Percentiles rank a stretch among this genome's conserved stretches.
Evolutionary conservation across 2,329 filamentous ascomycete genomes (phyloP).

Genomic region (Fusarium sp.): DNA sequence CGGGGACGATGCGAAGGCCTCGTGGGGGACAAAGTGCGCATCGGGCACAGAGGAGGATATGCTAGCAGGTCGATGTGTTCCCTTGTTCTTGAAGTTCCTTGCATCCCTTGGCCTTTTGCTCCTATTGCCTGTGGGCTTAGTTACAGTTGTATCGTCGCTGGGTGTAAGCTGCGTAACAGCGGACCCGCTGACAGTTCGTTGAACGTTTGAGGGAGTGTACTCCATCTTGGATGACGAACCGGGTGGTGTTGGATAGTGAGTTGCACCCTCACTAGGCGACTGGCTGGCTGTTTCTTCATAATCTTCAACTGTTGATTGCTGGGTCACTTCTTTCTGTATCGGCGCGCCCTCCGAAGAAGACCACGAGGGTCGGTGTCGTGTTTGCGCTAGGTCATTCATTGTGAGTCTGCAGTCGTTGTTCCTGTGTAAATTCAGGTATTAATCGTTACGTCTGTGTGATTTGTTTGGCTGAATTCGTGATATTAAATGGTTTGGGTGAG

Average conservation of each 20-base stretch:
- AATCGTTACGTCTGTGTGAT: neutral
- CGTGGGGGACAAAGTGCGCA: conserved; percentile 17
- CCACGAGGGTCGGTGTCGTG: conserved; percentile 11
- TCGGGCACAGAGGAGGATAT: conserved; percentile 31
- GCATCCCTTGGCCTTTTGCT: conserved; percentile 17
- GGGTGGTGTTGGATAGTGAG: conserved; percentile 30
- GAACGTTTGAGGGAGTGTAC: conserved; percentile 13
- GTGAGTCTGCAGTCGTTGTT: neutral
- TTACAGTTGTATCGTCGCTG: conserved; percentile 11
- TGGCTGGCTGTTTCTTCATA: conserved; percentile 16
- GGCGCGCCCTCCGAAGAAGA: conserved; percentile 17
- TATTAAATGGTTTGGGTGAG: no score
- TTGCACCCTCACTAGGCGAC: conserved; percentile 5
- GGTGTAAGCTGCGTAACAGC: conserved; percentile 37
- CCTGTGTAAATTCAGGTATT: neutral
- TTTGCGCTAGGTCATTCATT: conserved; percentile 19
- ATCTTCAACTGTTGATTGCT: conserved; percentile 17
- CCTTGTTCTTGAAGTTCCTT: conserved; percentile 24
- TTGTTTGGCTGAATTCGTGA: neutral
- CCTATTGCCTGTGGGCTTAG: conserved; percentile 13
- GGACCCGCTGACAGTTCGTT: conserved; percentile 28
- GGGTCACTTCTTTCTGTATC: neutral
- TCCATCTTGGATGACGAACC: conserved; percentile 31
- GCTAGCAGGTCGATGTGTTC: conserved; percentile 22
- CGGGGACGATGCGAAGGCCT: conserved; percentile 27